Evolutionary conservation across 352 stramenopile genomes (phyloP), one percentile per base, ranked within the genome.

Genomic region (Pythium chondricola): DNA sequence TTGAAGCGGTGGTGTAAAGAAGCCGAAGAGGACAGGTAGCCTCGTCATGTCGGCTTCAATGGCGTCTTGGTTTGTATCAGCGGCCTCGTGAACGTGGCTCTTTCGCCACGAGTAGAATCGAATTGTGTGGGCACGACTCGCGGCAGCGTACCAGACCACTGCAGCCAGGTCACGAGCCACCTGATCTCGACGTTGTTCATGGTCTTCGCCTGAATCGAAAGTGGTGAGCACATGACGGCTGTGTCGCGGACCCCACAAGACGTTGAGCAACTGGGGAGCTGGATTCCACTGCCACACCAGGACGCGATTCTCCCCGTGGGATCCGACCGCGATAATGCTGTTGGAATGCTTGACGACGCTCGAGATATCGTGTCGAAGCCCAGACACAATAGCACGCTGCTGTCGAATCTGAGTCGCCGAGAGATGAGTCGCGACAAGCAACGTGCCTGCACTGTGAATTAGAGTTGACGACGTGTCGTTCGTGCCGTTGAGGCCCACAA

Each of bases 1-100:
- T 14, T 39, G 13, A 2, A 62, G 30, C 7, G 38, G 42, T 5
- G 48, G 39, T 0, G 43, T 55, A 31, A 87, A 87, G 42, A 71
- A 71, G 1, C 71, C 69, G 41, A 86, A 89, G 0, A 85, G 42
- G 6, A 87, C 71, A 2, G 74, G 78, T 2, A 76, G 33, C 7
- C 55, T 51, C 4, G 78, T 85, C 65, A 85, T 87, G 10, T 71
- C 27, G 3, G 61, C 49, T 26, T 75, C 50, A 17, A 61, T 61
- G 2, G 31, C 45, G 26, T 48, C 45, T 2, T 47, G n/a, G 16
- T 37, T 35, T 3, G 54, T 45, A 17, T 24, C 14, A 6, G 6
- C 11, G 25, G 50, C 30, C 5, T 55, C 29, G 1, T 45, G 44
- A n/a, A 49, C 26, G 13, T 40, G 40, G 11, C n/a, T 43, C 10